A percentile compares a stretch with the other conserved stretches of the same genome.
Evolutionary conservation across 2,329 filamentous ascomycete genomes (phyloP).

Genomic region (Apiospora aurea): DNA sequence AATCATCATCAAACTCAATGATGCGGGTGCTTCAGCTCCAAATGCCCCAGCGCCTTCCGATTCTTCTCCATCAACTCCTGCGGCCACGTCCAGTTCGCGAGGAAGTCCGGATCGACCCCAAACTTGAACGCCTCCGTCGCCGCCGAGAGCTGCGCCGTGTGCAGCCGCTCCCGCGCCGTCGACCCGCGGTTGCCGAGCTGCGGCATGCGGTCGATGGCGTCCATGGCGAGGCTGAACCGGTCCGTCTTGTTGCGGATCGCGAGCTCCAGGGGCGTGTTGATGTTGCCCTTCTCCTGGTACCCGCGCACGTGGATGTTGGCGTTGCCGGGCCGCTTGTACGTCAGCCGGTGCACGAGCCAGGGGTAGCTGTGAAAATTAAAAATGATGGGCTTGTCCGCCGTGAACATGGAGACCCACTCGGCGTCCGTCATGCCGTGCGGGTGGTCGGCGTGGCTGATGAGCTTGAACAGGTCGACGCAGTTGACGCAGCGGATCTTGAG

Average conservation of each 20-base stretch:
- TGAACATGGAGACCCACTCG: constrained; percentile 76
- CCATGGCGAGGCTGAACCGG: constrained; percentile 78
- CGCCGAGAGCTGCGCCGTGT: constrained; percentile 69
- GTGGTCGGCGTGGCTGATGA: constrained; percentile 74
- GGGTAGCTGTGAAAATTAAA: constrained; percentile 90
- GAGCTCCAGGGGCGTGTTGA: constrained; percentile 80
- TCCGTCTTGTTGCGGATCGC: constrained; percentile 81
- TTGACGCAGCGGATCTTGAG: constrained; percentile 83
- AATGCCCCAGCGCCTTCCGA: constrained; percentile 43
- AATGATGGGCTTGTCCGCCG: constrained; percentile 73
- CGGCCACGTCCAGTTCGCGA: constrained; percentile 73
- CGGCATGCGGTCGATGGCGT: constrained; percentile 74
- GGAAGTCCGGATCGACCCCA: constrained; percentile 72
- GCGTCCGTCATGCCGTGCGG: constrained; percentile 73
- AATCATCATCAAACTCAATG: neutral
- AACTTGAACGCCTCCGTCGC: constrained; percentile 71
- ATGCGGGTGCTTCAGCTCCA: constrained; percentile 8
- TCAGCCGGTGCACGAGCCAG: constrained; percentile 79
- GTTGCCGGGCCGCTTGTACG: constrained; percentile 76
- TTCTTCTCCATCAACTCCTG: constrained; percentile 49
- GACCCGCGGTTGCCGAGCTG: constrained; percentile 69
- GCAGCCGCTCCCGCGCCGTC: constrained; percentile 67
- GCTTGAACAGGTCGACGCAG: constrained; percentile 81
- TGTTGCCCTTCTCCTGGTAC: constrained; percentile 85
- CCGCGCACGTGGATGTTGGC: constrained; percentile 76